Percentiles rank a stretch among this genome's conserved stretches.
Evolutionary conservation across 495 filamentous ascomycete species (phyloP).

Genomic region (Trypethelium eluteriae): DNA sequence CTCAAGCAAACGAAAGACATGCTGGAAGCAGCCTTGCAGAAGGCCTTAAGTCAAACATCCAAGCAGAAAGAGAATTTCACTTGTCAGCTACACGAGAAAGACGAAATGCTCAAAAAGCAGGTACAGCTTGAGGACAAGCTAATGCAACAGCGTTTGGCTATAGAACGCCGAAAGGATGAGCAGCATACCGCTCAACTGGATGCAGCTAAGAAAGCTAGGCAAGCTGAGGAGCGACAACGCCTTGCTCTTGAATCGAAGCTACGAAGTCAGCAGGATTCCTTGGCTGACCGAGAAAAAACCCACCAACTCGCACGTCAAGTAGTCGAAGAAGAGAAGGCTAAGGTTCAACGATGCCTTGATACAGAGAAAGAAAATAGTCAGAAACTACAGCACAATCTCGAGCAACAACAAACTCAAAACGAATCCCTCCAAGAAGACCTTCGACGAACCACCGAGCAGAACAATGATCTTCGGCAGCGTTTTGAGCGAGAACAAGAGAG

Average conservation of each 20-base stretch:
- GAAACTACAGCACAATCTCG: background rate
- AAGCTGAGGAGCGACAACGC: background rate
- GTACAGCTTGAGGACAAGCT: background rate
- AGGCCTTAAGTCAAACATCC: background rate
- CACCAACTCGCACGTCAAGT: background rate
- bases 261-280: background rate
- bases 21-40: background rate
- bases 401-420: background rate
- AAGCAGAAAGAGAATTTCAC: background rate
- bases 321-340: background rate
- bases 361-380: background rate
- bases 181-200: background rate
- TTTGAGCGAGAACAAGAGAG: background rate
- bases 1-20: background rate
- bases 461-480: background rate
- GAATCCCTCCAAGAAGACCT: background rate
- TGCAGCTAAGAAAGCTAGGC: background rate
- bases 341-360: background rate
- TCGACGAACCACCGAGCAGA: no score
- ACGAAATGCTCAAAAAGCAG: background rate
- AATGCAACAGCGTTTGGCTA: background rate
- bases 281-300: background rate
- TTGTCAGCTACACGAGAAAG: background rate
- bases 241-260: background rate
- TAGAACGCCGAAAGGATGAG: constrained; percentile 1